Evolutionary conservation across 2,329 filamentous ascomycete genomes (phyloP), one percentile per base, ranked within the genome.

Genomic region (Penicillium sp.): DNA sequence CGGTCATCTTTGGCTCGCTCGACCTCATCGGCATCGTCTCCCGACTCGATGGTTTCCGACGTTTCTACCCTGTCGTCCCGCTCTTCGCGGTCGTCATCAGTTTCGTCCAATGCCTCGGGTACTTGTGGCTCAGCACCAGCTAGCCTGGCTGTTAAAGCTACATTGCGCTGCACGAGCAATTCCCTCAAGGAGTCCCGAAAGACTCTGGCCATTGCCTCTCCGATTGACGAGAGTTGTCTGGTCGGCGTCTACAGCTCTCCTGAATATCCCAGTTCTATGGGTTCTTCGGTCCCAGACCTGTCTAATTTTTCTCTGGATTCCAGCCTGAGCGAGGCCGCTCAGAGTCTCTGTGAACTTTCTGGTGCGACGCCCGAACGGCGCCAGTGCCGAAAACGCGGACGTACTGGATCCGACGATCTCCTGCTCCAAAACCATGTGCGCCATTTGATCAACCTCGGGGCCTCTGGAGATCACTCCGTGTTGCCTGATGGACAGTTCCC

Each of bases 31-130:
- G 71, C 71, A 19, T 82, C 78, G 9, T 83, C 80, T 41, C 84
- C 84, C n/a, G 84, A 86, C 60, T 86, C 84, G 33, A 84, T 86
- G 80, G 72, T 85, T 35, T 85, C 83, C 28, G 84, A 87, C 67
- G 77, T 77, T 52, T 83, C 82, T 35, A 78, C 78, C 14, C 74
- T 83, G 57, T 82, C 82, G 51, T 83, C 71, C 61, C 75, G 74
- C 62, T 74, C 70, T 69, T 83, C 81, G 73, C 80, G 82, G 69
- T 84, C 76, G 17, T 78, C 75, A 5, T 77, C 76, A 4, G 72
- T 77, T 45, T 78, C 75, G 5, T 78, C 76, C n/a, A 74, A 64
- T 50, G 67, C 73, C 16, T 76, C 74, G 19, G 69, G 64, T 33
- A 63, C 64, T 41, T 65, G 63, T 58, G 67, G 63, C 49, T 59